Percentiles rank a stretch among this genome's conserved stretches.
These are phyloP conservation scores for Debaryomycetaceae sp. DNA, from an alignment of 1,139 yeast genomes.

Conservation along the genomic window DNA sequence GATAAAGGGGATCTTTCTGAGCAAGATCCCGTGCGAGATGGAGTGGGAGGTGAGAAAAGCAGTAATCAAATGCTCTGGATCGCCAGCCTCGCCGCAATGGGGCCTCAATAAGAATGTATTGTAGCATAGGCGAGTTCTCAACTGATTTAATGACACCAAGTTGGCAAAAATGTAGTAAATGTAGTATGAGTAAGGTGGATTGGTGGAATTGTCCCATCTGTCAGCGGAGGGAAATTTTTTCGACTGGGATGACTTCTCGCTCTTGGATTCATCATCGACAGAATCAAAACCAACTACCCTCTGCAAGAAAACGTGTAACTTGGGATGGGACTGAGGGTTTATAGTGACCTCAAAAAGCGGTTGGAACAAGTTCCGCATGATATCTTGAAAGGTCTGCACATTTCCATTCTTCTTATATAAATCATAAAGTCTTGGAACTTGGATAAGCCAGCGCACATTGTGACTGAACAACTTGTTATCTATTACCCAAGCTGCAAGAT, in stretches of 20 bases:
- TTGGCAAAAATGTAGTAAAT: slow-evolving; percentile 85
- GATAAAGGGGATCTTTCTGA: slow-evolving; percentile 90
- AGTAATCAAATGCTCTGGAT: slow-evolving; percentile 91
- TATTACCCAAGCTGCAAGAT: slow-evolving; percentile 89
- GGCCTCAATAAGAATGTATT: slow-evolving; percentile 93
- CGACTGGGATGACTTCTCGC: slow-evolving; percentile 69
- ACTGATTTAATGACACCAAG: slow-evolving; percentile 76
- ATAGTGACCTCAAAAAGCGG: slow-evolving; percentile 92
- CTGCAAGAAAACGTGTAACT: slow-evolving; percentile 80
- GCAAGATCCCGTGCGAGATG: slow-evolving; percentile 89
- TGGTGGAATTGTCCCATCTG: slow-evolving; percentile 70
- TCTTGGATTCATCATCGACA: slow-evolving; percentile 96
- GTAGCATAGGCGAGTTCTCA: slow-evolving; percentile 70
- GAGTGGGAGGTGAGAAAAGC: slow-evolving; percentile 89
- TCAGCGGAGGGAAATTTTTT: slow-evolving; percentile 80
- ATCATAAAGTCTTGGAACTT: slow-evolving; percentile 90
- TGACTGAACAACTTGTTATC: slow-evolving; percentile 90
- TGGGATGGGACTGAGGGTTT: slow-evolving; percentile 84
- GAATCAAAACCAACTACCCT: slow-evolving; percentile 97
- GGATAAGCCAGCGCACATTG: slow-evolving; percentile 95
- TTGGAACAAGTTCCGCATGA: slow-evolving; percentile 71
- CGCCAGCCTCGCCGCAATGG: slow-evolving; percentile 99
- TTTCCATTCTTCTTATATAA: slow-evolving; percentile 76
- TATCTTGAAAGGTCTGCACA: slow-evolving; percentile 70
- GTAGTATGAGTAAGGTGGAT: slow-evolving; percentile 98